Conservation (phyloP, 306 rosid species). For the Prunus mira region DNA sequence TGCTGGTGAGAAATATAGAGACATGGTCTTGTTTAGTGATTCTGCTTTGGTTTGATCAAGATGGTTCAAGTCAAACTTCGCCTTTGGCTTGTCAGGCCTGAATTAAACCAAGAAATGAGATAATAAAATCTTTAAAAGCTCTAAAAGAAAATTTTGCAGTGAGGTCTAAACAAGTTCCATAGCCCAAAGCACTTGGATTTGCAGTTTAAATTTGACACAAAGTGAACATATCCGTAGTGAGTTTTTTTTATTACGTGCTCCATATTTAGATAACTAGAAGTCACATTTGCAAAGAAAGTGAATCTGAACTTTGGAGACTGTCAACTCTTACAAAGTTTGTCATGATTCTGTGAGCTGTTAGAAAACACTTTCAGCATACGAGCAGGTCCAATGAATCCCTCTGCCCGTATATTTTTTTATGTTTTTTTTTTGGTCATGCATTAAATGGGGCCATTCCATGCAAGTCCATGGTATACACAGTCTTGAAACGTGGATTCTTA, state of each 20-base stretch:
- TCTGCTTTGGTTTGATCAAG: not conserved
- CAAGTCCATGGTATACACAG: not conserved
- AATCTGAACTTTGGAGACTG: not conserved
- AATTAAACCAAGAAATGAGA: not conserved
- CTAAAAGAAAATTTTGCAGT: not conserved
- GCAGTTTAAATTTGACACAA: not conserved
- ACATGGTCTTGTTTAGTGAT: too few relatives aligned
- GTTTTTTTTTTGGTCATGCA: not conserved
- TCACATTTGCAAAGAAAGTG: not conserved
- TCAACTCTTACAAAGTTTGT: not conserved
- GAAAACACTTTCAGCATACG: not conserved
- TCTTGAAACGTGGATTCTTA: constrained; percentile 19
- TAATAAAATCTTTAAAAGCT: not conserved
- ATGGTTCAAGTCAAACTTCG: not conserved
- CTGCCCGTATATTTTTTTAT: not conserved
- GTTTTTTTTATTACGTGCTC: not conserved
- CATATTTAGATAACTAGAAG: not conserved
- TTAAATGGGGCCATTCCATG: not conserved
- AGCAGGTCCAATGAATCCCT: not conserved
- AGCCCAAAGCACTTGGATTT: not conserved
- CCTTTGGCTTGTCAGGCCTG: not conserved
- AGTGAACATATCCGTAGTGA: not conserved
- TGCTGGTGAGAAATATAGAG: too few relatives aligned
- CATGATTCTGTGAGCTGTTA: not conserved
- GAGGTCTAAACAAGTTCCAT: not conserved